Evolutionary conservation across 208 protist species (phyloP), one percentile per base, ranked within the genome.

Genomic region (Trypanosoma conorhini): DNA sequence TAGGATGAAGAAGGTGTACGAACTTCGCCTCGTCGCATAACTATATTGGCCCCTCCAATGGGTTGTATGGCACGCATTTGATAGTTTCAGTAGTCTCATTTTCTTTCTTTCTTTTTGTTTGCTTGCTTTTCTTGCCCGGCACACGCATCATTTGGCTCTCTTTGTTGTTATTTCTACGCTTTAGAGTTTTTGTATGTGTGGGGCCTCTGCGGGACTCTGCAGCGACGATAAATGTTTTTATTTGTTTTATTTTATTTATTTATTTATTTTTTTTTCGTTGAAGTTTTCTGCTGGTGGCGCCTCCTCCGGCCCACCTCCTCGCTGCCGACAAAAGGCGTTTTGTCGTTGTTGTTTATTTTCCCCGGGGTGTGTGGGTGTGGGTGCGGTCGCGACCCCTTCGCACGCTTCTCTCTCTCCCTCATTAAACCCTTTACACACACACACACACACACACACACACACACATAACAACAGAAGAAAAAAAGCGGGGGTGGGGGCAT

Each of bases 401-500:
- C 42, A 46, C 5, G 42, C 8, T 19, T 46, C 1, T 46, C 15
- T 46, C 15, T 8, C 42, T 74, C 35, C 24, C 35, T 61, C 21
- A 28, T 64, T 31, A 31, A 19, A 17, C 40, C 33, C n/a, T 55
- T 33, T 28, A 42, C 17, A 26, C 17, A 35, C 22, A 59, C 26
- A 59, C 26, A 35, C 28, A 35, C 42, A 51, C 9, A 69, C 28
- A 15, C 3, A 64, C 44, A 58, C 62, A 19, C 26, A 50, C 44
- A 44, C 8, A 3, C 46, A 70, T 19, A 57, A 51, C 50, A 62
- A 38, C 44, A 76, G 48, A 4, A 35, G 62, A 42, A 44, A 70
- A 42, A 67, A 42, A 62, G 13, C 57, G 19, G 72, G 21, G 26
- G 17, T 12, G 35, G 40, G 48, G 17, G 56, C 5, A 17, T 46